Evolutionary conservation across 2,329 filamentous ascomycete species (phyloP), one percentile per base, ranked within the genome.

Genomic region (Pyricularia grisea): DNA sequence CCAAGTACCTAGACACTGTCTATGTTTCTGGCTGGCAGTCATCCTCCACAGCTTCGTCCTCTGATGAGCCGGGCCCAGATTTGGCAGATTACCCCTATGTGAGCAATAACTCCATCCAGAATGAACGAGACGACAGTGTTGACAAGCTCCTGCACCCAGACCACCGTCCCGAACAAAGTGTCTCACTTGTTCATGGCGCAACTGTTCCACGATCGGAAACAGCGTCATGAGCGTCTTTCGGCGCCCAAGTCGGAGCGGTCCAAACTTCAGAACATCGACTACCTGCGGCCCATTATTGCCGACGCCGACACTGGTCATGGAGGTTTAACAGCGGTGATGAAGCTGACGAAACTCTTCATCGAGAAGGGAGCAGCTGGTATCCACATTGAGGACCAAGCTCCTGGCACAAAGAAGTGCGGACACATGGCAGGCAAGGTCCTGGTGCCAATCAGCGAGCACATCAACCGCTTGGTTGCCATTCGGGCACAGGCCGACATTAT

Each of bases 11-110:
- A 71, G 95, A 99, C 78, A 99, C 95, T 42, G 92, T 99, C 78
- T 99, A 99, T 79, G 95, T 99, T 71, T 98, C 95, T 68, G 95
- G 95, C 72, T 99, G 95, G 95, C 95, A 99, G 82, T 97, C 92
- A 73, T 98, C 94, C 1, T 97, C 94, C 28, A 99, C 95, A 9
- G 95, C 95, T 67, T 97, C 94, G 2, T 88, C 93, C 1, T 94
- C 94, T 7, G 93, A 99, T 75, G 95, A 99, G 83, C 95, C 95
- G 30, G 95, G 94, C 58, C 95, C 95, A 66, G 95, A 99, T 89
- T 87, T 99, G 80, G 95, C 95, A 72, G 95, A 99, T 80, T 99
- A 99, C 81, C 94, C 95, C 71, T 94, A 94, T 80, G 67, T 68
- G n/a, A 30, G 36, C 17, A 90, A 93, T 76, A 81, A 88, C 80